Conservation (phyloP, 192 early-diverging fungal species). For the Linderina pennispora region DNA sequence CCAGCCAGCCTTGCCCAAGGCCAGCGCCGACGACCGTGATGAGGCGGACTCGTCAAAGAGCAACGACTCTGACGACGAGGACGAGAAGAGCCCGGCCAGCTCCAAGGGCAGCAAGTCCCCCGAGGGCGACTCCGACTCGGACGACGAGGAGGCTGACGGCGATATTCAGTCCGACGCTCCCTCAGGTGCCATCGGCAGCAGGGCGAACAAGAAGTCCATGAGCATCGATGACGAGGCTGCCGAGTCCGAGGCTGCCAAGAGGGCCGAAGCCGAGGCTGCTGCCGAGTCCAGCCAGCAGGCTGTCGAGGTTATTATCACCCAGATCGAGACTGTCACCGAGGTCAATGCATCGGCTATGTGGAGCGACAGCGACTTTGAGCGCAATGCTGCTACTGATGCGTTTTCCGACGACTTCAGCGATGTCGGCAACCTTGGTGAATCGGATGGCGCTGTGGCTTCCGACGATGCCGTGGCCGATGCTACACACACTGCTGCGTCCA, state of each 20-base stretch:
- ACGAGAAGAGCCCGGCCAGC: too few relatives aligned
- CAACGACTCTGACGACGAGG: constrained; percentile 1
- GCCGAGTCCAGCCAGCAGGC: constrained; percentile 33
- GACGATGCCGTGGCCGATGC: too few relatives aligned
- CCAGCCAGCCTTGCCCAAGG: constrained; percentile 4
- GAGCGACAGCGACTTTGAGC: too few relatives aligned
- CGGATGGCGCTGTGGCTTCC: background rate
- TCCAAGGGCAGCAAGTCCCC: background rate
- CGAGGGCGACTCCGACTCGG: constrained; percentile 6
- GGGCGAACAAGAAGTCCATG: background rate
- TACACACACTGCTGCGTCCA: too few relatives aligned
- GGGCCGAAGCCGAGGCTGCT: constrained; percentile 26
- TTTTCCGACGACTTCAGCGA: background rate
- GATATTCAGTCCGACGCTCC: background rate
- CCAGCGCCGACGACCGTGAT: constrained; percentile 10
- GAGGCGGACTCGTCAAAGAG: constrained; percentile 3
- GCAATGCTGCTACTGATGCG: background rate
- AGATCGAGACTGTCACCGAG: constrained; percentile 18
- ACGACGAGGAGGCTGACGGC: constrained; percentile 1
- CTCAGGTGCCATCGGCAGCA: constrained; percentile 6
- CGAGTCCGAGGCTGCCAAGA: constrained; percentile 14
- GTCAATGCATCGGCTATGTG: too few relatives aligned
- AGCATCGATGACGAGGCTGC: constrained; percentile 10
- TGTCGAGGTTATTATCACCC: constrained; percentile 4
- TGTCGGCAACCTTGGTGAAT: background rate